Evolutionary conservation across 2,329 filamentous ascomycete species (phyloP).

Genomic region (Juglanconis oblonga): DNA sequence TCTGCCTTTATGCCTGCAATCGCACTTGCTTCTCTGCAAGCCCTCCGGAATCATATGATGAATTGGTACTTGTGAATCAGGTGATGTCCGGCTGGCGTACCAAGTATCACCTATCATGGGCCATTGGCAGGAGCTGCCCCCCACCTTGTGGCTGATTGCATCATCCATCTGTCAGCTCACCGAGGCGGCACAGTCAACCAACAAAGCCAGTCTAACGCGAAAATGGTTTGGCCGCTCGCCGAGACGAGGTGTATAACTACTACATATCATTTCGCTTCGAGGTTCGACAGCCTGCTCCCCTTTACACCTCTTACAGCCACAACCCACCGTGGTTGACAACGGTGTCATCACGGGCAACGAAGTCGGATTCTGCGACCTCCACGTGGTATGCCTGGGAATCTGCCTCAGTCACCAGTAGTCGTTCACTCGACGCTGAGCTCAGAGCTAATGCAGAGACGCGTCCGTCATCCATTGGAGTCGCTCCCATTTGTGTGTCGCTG

Average conservation of each 20-base stretch:
- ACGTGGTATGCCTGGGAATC: conserved; percentile 17
- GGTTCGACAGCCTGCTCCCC: background rate
- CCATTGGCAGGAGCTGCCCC: background rate
- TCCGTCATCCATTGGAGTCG: background rate
- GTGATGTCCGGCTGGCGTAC: too few relatives aligned
- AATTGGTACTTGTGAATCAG: background rate
- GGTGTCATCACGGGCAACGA: background rate
- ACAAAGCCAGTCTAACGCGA: background rate
- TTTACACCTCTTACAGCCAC: background rate
- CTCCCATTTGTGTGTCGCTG: background rate
- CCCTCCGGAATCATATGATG: background rate
- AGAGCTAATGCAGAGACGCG: conserved; percentile 15
- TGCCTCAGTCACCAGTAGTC: background rate
- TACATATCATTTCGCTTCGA: background rate
- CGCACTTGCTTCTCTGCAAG: background rate
- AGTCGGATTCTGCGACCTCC: conserved; percentile 17
- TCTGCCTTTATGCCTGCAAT: background rate
- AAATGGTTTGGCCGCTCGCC: background rate
- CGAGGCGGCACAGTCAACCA: background rate
- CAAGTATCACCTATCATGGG: background rate
- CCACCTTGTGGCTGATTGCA: too few relatives aligned
- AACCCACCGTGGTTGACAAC: background rate
- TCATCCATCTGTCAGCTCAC: background rate
- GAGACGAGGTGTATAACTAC: background rate
- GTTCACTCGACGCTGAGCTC: background rate